These are phyloP conservation scores for Fusarium sp. DNA, from an alignment of 2,329 filamentous ascomycete genomes.

Conservation along the genomic window DNA sequence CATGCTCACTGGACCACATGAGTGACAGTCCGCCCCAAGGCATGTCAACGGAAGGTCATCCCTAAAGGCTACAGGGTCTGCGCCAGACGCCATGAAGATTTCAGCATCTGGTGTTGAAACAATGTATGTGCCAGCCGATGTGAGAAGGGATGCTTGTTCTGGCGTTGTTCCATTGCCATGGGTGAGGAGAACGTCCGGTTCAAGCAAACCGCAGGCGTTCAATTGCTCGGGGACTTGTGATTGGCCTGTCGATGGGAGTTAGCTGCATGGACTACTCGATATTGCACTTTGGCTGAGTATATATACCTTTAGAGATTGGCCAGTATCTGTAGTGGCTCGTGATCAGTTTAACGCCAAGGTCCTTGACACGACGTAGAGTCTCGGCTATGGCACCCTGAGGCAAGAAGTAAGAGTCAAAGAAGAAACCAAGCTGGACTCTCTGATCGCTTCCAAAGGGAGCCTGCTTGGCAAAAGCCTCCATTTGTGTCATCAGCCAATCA, in stretches of 20 bases:
- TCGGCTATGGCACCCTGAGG: neutral
- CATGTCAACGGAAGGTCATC: slow-evolving; percentile 15
- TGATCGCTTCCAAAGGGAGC: slow-evolving; percentile 13
- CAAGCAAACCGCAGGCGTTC: neutral
- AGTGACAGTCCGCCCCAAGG: slow-evolving; percentile 18
- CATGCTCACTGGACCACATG: slow-evolving; percentile 15
- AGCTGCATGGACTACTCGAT: fast-evolving
- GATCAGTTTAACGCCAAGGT: slow-evolving; percentile 1
- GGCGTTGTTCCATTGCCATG: slow-evolving; percentile 23
- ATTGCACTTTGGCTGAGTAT: fast-evolving
- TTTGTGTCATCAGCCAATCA: slow-evolving; percentile 15
- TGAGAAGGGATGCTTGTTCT: slow-evolving; percentile 17
- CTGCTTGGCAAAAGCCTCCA: neutral
- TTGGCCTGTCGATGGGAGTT: neutral
- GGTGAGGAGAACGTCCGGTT: neutral
- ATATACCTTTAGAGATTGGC: slow-evolving; percentile 13
- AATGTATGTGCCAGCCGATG: slow-evolving; percentile 1
- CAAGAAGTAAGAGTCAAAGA: slow-evolving; percentile 24
- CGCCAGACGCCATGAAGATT: slow-evolving; percentile 17
- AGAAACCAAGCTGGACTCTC: neutral
- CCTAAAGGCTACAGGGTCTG: slow-evolving; percentile 9
- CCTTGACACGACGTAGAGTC: neutral
- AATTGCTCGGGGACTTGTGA: slow-evolving; percentile 3
- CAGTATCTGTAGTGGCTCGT: slow-evolving; percentile 20
- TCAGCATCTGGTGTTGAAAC: slow-evolving; percentile 19